Conservation (phyloP, 352 stramenopile genomes). For the Phytophthora agathidicida region DNA sequence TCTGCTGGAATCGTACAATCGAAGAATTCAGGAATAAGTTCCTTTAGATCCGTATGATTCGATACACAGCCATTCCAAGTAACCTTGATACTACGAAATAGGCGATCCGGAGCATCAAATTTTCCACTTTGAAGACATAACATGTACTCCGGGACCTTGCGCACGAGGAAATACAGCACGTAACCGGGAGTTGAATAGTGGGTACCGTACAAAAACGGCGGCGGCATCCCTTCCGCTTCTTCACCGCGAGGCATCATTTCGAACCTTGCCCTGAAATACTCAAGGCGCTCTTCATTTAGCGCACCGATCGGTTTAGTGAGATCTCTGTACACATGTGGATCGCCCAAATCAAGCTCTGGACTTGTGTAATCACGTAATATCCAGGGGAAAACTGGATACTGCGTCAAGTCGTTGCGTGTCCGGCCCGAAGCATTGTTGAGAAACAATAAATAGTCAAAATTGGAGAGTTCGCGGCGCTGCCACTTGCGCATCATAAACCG, state of each 20-base stretch:
- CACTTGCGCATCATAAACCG: slow-evolving; percentile 71
- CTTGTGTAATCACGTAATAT: slow-evolving; percentile 91
- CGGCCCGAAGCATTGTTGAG: slow-evolving; percentile 87
- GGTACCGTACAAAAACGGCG: slow-evolving; percentile 98
- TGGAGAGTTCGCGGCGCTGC: slow-evolving; percentile 88
- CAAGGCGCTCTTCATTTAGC: slow-evolving; percentile 88
- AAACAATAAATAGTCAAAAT: slow-evolving; percentile 92
- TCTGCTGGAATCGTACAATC: slow-evolving; percentile 77
- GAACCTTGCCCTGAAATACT: slow-evolving; percentile 90
- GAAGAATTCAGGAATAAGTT: slow-evolving; percentile 99
- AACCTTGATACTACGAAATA: slow-evolving; percentile 95
- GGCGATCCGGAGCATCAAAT: slow-evolving; percentile 98
- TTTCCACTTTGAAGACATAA: slow-evolving; percentile 96
- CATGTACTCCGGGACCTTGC: slow-evolving; percentile 96
- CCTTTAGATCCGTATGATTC: slow-evolving; percentile 96
- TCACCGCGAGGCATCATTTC: slow-evolving; percentile 88
- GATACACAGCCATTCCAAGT: slow-evolving; percentile 91
- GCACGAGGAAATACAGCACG: slow-evolving; percentile 98
- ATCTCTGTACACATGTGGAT: slow-evolving; percentile 88
- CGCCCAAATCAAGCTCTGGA: slow-evolving; percentile 74
- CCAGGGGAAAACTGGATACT: slow-evolving; percentile 98
- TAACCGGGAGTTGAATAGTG: slow-evolving; percentile 93
- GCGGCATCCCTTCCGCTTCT: slow-evolving; percentile 79
- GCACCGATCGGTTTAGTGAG: slow-evolving; percentile 94
- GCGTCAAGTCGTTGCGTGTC: slow-evolving; percentile 87